Conservation (phyloP, 306 rosid genomes). For the Lathyrus tuberosus region DNA sequence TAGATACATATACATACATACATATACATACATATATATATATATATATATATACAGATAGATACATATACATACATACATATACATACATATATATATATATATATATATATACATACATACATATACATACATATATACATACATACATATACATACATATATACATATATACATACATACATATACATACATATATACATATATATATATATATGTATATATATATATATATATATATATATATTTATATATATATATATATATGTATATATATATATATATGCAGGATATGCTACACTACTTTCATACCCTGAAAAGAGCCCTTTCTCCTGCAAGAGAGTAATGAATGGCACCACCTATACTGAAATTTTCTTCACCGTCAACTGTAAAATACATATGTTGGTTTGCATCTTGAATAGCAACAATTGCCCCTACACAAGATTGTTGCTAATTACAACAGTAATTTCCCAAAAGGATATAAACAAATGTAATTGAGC, state of each 20-base stretch:
- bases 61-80: too few relatives aligned
- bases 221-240: neutral
- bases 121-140: too few relatives aligned
- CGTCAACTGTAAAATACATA: slow-evolving; percentile 82
- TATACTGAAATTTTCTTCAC: slow-evolving; percentile 60
- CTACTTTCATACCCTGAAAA: slow-evolving; percentile 74
- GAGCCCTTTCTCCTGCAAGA: slow-evolving; percentile 88
- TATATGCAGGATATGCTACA: neutral
- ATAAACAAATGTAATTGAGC: slow-evolving; percentile 34
- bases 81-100: neutral
- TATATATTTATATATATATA: too few relatives aligned
- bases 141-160: too few relatives aligned
- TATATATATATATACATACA: too few relatives aligned
- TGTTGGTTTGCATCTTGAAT: slow-evolving; percentile 86
- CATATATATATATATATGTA: too few relatives aligned
- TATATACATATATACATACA: neutral
- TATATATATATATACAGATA: too few relatives aligned
- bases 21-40: too few relatives aligned
- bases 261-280: too few relatives aligned
- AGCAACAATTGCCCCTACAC: slow-evolving; percentile 88
- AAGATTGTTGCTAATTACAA: slow-evolving; percentile 45
- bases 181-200: too few relatives aligned
- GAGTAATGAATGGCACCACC: slow-evolving; percentile 83
- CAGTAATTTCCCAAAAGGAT: slow-evolving; percentile 37
- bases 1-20: too few relatives aligned